A percentile compares a stretch with the other conserved stretches of the same genome.
phyloP scores from a whole-genome alignment of 2,329 filamentous ascomycete genomes.

The Fusarium nanum region DNA sequence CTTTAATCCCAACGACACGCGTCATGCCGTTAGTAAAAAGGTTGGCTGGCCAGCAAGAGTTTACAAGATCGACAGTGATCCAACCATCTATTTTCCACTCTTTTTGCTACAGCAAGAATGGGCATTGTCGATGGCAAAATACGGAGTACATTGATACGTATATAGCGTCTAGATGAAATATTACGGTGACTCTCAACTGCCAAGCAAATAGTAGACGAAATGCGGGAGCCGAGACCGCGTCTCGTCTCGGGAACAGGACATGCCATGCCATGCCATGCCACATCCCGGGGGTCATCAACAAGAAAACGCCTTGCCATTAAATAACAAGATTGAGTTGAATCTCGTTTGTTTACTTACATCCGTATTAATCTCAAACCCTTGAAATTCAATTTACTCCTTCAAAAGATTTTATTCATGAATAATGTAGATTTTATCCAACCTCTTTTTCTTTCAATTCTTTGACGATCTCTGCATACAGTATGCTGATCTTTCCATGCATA shows the following conservation, averaged over 20 bases:
- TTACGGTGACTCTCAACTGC: background rate
- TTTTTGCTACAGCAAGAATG: background rate
- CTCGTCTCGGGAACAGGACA: conserved; percentile 2
- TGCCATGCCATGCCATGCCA: conserved; percentile 9
- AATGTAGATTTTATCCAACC: conserved; percentile 17
- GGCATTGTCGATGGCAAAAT: background rate
- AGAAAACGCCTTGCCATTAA: conserved; percentile 14
- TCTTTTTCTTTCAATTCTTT: conserved; percentile 3
- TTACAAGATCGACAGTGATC: conserved; percentile 22
- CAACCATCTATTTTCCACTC: conserved; percentile 14
- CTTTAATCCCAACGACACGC: background rate
- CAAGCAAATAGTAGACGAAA: conserved; percentile 1
- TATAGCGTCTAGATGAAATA: background rate
- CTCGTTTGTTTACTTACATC: conserved; percentile 16
- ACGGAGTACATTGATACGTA: background rate
- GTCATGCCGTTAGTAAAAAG: conserved; percentile 6
- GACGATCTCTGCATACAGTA: conserved; percentile 1
- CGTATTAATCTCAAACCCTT: conserved; percentile 6
- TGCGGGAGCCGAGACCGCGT: conserved; percentile 13
- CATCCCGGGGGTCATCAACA: background rate
- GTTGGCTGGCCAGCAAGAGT: conserved; percentile 14
- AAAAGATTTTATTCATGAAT: conserved; percentile 9
- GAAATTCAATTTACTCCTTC: background rate
- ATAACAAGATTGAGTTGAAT: conserved; percentile 31
- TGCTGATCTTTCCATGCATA: conserved; percentile 5